These are phyloP conservation scores for Gnaphalium uliginosum DNA, from an alignment of 129 eudicot genomes.

Conservation along the genomic window DNA sequence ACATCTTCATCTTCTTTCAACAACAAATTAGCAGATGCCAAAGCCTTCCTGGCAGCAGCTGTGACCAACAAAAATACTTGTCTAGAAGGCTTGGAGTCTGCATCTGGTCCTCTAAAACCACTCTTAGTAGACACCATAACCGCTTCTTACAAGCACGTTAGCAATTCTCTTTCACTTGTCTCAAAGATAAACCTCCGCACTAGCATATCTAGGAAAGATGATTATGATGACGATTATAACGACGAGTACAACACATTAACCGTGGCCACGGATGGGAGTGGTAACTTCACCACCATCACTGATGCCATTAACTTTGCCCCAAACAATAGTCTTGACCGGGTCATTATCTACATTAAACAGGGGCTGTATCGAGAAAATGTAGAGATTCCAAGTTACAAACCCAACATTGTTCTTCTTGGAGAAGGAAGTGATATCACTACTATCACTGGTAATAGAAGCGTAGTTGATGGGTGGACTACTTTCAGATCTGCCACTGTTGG, in stretches of 20 bases:
- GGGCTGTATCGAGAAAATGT: slow-evolving; percentile 76
- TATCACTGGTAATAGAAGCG: slow-evolving; percentile 65
- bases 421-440: slow-evolving; percentile 78
- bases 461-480: slow-evolving; percentile 79
- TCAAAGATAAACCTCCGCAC: background rate
- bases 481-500: slow-evolving; percentile 94
- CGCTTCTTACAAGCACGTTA: slow-evolving; percentile 53
- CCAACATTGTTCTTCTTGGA: slow-evolving; percentile 75
- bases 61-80: slow-evolving; percentile 80
- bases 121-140: slow-evolving; percentile 43
- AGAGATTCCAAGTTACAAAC: slow-evolving; percentile 69
- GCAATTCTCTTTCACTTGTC: slow-evolving; percentile 67
- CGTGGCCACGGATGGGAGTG: slow-evolving; percentile 78
- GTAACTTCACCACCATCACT: slow-evolving; percentile 62
- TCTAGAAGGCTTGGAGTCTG: slow-evolving; percentile 73
- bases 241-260: slow-evolving; percentile 35
- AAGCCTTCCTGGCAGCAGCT: slow-evolving; percentile 78
- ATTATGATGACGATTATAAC: slow-evolving; percentile 8
- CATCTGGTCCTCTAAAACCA: slow-evolving; percentile 68
- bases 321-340: slow-evolving; percentile 58
- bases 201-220: background rate
- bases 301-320: slow-evolving; percentile 82
- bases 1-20: slow-evolving; percentile 20
- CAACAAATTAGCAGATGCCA: slow-evolving; percentile 42
- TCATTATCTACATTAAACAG: slow-evolving; percentile 51